These are phyloP conservation scores for Acaromyces ingoldii DNA, from an alignment of 1,284 basidiomycete species.

Conservation along the genomic window DNA sequence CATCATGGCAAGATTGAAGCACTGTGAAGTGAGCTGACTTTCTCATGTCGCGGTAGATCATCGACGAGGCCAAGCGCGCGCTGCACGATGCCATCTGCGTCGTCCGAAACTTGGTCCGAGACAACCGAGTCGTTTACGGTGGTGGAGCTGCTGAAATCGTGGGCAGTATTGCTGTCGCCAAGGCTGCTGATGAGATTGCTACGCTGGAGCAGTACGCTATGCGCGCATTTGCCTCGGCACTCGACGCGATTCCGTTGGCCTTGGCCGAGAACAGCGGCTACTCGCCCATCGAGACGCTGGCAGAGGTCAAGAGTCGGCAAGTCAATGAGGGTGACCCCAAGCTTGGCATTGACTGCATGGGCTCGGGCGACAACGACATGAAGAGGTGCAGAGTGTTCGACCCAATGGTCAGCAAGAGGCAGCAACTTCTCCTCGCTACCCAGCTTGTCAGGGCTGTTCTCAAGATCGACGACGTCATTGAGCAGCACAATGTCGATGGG, in stretches of 20 bases:
- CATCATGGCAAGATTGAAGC: neutral
- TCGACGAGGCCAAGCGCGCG: constrained; percentile 96
- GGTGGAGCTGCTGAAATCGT: constrained; percentile 97
- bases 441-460: constrained; percentile 63
- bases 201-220: constrained; percentile 99
- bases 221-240: constrained; percentile 90
- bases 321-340: constrained; percentile 78
- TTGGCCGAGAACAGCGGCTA: constrained; percentile 96
- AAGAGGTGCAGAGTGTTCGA: constrained; percentile 95
- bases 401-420: constrained; percentile 91
- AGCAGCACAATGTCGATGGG: constrained; percentile 38
- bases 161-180: constrained; percentile 83
- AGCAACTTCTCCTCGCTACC: constrained; percentile 94
- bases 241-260: constrained; percentile 88
- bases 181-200: constrained; percentile 92
- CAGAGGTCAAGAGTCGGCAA: constrained; percentile 89
- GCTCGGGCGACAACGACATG: constrained; percentile 74
- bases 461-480: constrained; percentile 51
- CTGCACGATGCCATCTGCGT: constrained; percentile 96
- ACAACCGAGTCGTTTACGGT: constrained; percentile 96
- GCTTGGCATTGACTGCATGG: constrained; percentile 89
- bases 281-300: constrained; percentile 90
- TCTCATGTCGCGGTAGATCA: no score
- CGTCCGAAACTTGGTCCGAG: constrained; percentile 87
- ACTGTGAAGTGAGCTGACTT: no score